Evolutionary conservation across 208 protist species (phyloP).

Genomic region (Vickermania spadyakhi): DNA sequence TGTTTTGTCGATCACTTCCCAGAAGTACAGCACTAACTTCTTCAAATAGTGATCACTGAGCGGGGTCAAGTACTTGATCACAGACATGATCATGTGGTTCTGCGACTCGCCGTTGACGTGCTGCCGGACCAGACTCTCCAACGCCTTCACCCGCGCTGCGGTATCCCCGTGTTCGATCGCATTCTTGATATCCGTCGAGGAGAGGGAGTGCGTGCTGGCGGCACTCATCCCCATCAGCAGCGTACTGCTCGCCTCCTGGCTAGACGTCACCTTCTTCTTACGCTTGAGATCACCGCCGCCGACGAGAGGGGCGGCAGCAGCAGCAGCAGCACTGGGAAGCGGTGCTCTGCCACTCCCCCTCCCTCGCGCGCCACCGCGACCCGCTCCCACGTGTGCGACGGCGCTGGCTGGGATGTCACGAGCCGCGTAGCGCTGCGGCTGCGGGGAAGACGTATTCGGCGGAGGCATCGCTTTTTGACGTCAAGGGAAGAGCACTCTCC

Average conservation of each 20-base stretch:
- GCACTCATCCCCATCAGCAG: conserved; percentile 35
- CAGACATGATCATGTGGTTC: conserved; percentile 95
- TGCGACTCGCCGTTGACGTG: conserved; percentile 95
- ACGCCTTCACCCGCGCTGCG: conserved; percentile 62
- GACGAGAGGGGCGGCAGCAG: background rate
- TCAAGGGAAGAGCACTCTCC: too few species aligned
- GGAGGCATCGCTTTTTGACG: too few species aligned
- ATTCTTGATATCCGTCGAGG: conserved; percentile 81
- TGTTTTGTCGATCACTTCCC: conserved; percentile 96
- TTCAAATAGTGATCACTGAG: conserved; percentile 92
- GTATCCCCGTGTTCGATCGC: conserved; percentile 85
- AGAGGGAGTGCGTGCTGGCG: conserved; percentile 18
- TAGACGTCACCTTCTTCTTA: conserved; percentile 5
- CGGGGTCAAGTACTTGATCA: conserved; percentile 95
- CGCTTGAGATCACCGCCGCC: too few species aligned
- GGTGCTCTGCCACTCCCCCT: background rate
- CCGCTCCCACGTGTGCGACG: too few species aligned
- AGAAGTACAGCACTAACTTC: conserved; percentile 98
- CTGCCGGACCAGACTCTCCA: conserved; percentile 91
- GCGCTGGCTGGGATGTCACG: too few species aligned
- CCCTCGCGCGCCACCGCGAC: too few species aligned
- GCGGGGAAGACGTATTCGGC: too few species aligned
- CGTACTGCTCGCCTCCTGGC: conserved; percentile 64
- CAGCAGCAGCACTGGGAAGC: background rate
- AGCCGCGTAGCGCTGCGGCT: too few species aligned